These are phyloP conservation scores for Fusarium sp. DNA, from an alignment of 2,329 filamentous ascomycete genomes.

Conservation along the genomic window DNA sequence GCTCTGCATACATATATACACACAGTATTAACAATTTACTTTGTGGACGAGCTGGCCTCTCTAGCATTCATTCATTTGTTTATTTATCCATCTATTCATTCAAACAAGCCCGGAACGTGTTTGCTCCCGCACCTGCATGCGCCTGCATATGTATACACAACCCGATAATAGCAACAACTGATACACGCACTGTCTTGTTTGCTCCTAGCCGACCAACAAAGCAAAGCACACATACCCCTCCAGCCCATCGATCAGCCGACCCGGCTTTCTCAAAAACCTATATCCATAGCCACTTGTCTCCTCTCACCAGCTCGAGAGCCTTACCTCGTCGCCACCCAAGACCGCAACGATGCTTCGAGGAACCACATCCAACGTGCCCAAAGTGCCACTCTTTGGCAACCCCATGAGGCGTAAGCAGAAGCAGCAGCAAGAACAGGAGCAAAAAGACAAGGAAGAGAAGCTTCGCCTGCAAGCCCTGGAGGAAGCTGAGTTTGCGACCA, in stretches of 20 bases:
- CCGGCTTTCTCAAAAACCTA: slow-evolving; percentile 8
- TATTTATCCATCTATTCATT: too few relatives aligned
- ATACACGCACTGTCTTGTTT: slow-evolving; percentile 34
- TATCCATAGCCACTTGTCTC: background rate
- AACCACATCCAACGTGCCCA: slow-evolving; percentile 32
- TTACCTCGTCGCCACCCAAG: background rate
- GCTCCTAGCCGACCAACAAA: slow-evolving; percentile 13
- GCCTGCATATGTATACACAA: slow-evolving; percentile 24
- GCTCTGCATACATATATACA: too few relatives aligned
- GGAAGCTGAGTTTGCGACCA: slow-evolving; percentile 46
- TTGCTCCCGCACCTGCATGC: slow-evolving; percentile 25
- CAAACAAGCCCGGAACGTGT: slow-evolving; percentile 26
- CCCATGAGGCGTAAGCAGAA: slow-evolving; percentile 43
- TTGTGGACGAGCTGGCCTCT: slow-evolving; percentile 34
- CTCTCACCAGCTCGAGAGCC: background rate
- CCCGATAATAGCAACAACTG: slow-evolving; percentile 31
- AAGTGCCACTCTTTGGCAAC: slow-evolving; percentile 40
- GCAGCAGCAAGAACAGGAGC: slow-evolving; percentile 38
- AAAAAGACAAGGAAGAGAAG: slow-evolving; percentile 33
- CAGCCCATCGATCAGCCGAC: slow-evolving; percentile 16
- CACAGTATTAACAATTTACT: background rate
- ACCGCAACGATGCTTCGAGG: slow-evolving; percentile 34
- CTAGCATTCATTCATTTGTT: slow-evolving; percentile 21
- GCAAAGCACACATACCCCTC: slow-evolving; percentile 11
- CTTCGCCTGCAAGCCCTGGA: slow-evolving; percentile 39